Evolutionary conservation across 2,329 filamentous ascomycete genomes (phyloP).

Genomic region (Biscogniauxia mediterranea): DNA sequence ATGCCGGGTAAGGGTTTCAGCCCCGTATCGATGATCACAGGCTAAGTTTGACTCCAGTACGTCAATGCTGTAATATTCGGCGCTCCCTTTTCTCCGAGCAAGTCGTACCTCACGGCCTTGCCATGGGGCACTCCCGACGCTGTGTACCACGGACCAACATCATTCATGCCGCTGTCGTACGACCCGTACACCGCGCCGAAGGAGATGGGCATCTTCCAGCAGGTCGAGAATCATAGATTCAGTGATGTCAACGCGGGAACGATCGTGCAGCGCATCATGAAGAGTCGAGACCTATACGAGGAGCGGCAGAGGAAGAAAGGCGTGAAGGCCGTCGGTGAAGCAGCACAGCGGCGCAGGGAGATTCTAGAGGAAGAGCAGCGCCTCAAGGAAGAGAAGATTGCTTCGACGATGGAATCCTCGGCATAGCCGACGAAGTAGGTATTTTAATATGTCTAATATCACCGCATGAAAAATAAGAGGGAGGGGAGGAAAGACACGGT

Average conservation of each 20-base stretch:
- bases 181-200: slow-evolving; percentile 82
- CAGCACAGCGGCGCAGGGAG: slow-evolving; percentile 61
- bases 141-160: slow-evolving; percentile 95
- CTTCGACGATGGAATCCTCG: not conserved
- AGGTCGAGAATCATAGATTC: slow-evolving; percentile 76
- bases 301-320: slow-evolving; percentile 88
- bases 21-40: slow-evolving; percentile 10
- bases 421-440: not conserved
- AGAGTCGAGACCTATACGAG: slow-evolving; percentile 83
- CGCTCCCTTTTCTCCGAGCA: slow-evolving; percentile 83
- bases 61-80: slow-evolving; percentile 85
- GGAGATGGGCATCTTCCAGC: slow-evolving; percentile 76
- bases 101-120: slow-evolving; percentile 70
- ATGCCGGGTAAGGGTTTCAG: slow-evolving; percentile 65
- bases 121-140: slow-evolving; percentile 73
- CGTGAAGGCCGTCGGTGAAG: slow-evolving; percentile 77
- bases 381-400: slow-evolving; percentile 43
- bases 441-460: not conserved
- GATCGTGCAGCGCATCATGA: slow-evolving; percentile 88
- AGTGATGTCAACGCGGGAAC: slow-evolving; percentile 86
- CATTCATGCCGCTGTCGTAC: slow-evolving; percentile 79
- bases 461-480: not conserved
- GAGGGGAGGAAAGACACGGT: not conserved
- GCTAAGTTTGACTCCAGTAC: slow-evolving; percentile 54
- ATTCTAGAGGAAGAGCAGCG: slow-evolving; percentile 58